A percentile compares a stretch with the other conserved stretches of the same genome.
phyloP scores from a whole-genome alignment of 805 yeast species.

The Monosporozyma aerobia region DNA sequence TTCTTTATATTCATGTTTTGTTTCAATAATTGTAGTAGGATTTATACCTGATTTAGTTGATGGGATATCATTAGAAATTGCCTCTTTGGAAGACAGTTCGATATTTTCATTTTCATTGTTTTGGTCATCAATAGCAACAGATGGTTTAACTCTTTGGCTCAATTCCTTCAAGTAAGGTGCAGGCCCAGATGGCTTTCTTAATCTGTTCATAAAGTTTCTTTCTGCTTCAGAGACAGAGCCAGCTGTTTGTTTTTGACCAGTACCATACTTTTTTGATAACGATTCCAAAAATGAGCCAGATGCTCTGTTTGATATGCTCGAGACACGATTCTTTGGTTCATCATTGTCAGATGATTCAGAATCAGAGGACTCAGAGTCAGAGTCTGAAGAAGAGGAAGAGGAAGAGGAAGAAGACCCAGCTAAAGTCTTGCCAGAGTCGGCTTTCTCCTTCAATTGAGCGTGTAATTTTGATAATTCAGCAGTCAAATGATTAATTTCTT shows the following conservation, averaged over 20 bases:
- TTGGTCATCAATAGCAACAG: constrained; percentile 5
- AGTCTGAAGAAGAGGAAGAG: constrained; percentile 2
- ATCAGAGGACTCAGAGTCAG: constrained; percentile 6
- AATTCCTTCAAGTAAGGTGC: constrained; percentile 23
- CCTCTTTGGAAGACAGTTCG: background rate
- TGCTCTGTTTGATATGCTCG: constrained; percentile 5
- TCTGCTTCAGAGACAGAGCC: constrained; percentile 7
- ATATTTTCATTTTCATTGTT: background rate
- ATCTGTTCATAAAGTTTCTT: constrained; percentile 24
- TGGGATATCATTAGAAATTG: background rate
- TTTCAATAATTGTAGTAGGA: background rate
- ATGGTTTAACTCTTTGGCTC: constrained; percentile 12
- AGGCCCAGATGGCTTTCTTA: constrained; percentile 18
- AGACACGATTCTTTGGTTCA: constrained; percentile 5
- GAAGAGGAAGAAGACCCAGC: constrained; percentile 5
- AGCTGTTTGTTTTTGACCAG: constrained; percentile 14
- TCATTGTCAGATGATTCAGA: constrained; percentile 3
- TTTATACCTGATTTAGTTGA: background rate
- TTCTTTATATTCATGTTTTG: background rate
- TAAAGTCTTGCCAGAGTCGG: background rate
- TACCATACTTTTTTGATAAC: constrained; percentile 28
- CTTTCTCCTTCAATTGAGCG: constrained; percentile 5
- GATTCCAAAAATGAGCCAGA: constrained; percentile 26
- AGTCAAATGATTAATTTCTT: constrained; percentile 20
- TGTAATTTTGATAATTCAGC: constrained; percentile 14